Conservation (phyloP, 2,329 filamentous ascomycete species). For the Fusarium sp. region DNA sequence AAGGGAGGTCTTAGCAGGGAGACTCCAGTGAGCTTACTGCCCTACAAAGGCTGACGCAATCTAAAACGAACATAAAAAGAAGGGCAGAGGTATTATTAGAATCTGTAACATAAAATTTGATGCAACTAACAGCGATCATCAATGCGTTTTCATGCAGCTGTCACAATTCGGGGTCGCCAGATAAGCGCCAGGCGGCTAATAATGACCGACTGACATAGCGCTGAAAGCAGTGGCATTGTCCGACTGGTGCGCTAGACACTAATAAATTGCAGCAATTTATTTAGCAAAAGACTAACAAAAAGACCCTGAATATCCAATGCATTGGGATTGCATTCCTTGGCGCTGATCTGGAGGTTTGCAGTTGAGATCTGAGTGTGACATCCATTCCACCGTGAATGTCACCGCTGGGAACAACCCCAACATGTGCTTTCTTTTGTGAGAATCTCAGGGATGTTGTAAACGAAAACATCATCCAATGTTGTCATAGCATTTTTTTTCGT, state of each 20-base stretch:
- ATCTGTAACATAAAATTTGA: background rate
- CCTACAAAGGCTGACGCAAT: background rate
- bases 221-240: background rate
- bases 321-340: background rate
- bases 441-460: background rate
- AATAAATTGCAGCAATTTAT: conserved; percentile 2
- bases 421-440: background rate
- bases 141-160: background rate
- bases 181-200: conserved; percentile 4
- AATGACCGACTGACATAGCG: background rate
- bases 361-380: background rate
- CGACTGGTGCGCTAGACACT: background rate
- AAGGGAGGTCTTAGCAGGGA: background rate
- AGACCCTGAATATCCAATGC: background rate
- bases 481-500: background rate
- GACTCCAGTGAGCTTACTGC: background rate
- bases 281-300: background rate
- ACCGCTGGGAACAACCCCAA: background rate
- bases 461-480: background rate
- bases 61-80: background rate
- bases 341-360: background rate
- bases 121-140: background rate
- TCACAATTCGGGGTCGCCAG: background rate
- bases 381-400: background rate
- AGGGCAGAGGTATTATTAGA: background rate